These are phyloP conservation scores for Aspergillus pseudonomiae DNA, from an alignment of 2,329 filamentous ascomycete species.

Conservation along the genomic window DNA sequence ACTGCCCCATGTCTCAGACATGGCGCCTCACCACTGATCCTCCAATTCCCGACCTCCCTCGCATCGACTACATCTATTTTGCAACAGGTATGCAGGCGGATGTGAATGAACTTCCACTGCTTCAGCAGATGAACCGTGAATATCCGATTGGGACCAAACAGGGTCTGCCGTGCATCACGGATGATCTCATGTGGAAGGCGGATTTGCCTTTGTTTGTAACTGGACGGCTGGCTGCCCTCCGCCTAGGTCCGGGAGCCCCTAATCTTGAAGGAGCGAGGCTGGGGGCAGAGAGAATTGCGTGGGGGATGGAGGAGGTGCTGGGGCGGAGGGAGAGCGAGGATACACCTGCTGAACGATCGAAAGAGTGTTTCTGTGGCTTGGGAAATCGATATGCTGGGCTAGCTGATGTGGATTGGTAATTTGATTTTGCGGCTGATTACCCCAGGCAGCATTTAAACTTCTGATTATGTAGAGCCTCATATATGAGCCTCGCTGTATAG, in stretches of 20 bases:
- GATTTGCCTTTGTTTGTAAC: conserved; percentile 74
- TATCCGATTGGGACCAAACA: conserved; percentile 65
- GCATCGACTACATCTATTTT: conserved; percentile 71
- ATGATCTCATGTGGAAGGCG: conserved; percentile 75
- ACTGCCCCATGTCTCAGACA: conserved; percentile 51
- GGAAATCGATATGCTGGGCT: conserved; percentile 44
- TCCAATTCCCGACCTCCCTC: conserved; percentile 51
- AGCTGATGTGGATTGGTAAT: conserved; percentile 19
- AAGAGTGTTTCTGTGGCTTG: conserved; percentile 44
- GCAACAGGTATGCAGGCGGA: conserved; percentile 73
- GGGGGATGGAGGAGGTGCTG: conserved; percentile 67
- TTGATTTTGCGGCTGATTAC: conserved; percentile 3
- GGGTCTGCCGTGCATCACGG: conserved; percentile 72
- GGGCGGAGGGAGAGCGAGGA: conserved; percentile 28
- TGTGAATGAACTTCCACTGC: conserved; percentile 61
- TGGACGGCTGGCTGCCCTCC: conserved; percentile 67
- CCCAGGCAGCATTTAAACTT: neutral
- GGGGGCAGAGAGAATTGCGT: conserved; percentile 73
- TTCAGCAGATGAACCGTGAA: conserved; percentile 61
- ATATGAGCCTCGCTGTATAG: neutral
- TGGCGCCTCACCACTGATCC: conserved; percentile 60
- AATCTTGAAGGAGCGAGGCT: conserved; percentile 74
- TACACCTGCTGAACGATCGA: conserved; percentile 28
- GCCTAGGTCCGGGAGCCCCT: conserved; percentile 71
- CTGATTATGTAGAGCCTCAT: neutral